Percentiles rank a stretch among this genome's conserved stretches.
These are phyloP conservation scores for Apiotrichum gracile DNA, from an alignment of 1,284 basidiomycete species.

Conservation along the genomic window DNA sequence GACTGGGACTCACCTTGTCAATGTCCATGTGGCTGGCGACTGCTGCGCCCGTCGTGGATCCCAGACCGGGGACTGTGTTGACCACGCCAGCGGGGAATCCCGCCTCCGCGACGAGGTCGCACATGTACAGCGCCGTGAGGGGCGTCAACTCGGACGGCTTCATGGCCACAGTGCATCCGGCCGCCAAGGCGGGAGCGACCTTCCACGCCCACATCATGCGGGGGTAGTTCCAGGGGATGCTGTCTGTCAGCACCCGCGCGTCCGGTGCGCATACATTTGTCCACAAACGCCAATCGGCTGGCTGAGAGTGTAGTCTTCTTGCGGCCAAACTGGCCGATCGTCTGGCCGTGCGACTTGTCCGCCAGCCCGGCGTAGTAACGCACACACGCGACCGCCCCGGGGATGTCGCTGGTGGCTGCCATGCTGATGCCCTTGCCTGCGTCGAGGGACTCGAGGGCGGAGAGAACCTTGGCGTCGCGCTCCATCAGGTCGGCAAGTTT, in stretches of 20 bases:
- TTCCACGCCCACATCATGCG: conserved; percentile 92
- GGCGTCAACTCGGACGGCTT: conserved; percentile 87
- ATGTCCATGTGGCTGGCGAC: conserved; percentile 69
- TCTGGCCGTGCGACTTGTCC: conserved; percentile 59
- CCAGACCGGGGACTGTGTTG: conserved; percentile 79
- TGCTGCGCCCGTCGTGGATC: conserved; percentile 75
- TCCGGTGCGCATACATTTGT: conserved; percentile 58
- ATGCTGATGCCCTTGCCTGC: conserved; percentile 75
- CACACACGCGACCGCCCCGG: conserved; percentile 69
- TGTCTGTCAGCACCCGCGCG: conserved; percentile 29
- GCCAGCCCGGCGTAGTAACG: conserved; percentile 67
- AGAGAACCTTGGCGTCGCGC: conserved; percentile 63
- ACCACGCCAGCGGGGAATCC: conserved; percentile 88
- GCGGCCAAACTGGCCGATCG: conserved; percentile 42
- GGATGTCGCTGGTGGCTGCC: conserved; percentile 67
- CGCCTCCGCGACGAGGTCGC: conserved; percentile 30
- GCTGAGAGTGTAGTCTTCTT: conserved; percentile 79
- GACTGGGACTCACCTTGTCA: conserved; percentile 55
- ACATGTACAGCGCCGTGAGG: conserved; percentile 68
- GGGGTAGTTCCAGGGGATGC: conserved; percentile 88
- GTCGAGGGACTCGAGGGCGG: conserved; percentile 68
- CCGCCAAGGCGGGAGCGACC: conserved; percentile 79
- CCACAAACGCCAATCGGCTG: conserved; percentile 92
- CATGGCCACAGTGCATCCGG: conserved; percentile 45
- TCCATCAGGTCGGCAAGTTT: conserved; percentile 91